Base-by-base conservation (phyloP, 371 early-diverging fungal genomes). In the Lichtheimia ornata region DNA sequence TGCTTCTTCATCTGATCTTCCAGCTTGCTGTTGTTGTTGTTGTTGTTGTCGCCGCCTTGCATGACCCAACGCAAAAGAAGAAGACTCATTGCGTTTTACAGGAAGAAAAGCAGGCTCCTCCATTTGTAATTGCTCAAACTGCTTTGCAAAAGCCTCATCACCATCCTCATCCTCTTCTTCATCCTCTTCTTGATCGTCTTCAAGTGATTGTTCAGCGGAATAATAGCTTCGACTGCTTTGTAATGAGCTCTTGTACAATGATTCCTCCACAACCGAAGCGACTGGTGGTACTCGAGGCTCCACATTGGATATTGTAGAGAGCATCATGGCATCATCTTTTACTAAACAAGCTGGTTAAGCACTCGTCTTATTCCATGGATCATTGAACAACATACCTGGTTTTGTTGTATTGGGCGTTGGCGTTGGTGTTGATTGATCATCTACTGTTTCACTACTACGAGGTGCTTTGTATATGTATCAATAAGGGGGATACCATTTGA, bases 51-150 rank as follows among this genome's bases (percentile, higher is more conserved):
- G 57, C 42, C 27, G 57, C 18, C 51, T 25, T 25, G 28, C 47
- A 15, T 28, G 17, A 3, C 44, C 47, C 15, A 44, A 49, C 4
- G 47, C 28, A 47, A 49, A 44, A 35, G 30, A 49, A 13, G 58
- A 57, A 4, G 44, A 24, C 2, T 4, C 49, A 5, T 44, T 45
- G n/a, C 17, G 25, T 18, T 28, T 45, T 7, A 25, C 11, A 41
- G 71, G 74, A 22, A 74, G 45, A 63, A 77, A 77, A 5, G 78
- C 78, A 6, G 73, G 74, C n/a, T 72, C 72, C 27, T 71, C 67
- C 0, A 72, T 59, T 51, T 70, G 62, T 65, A 73, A 68, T 27
- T 71, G 58, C 17, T 62, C 63, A 60, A 73, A 71, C 17, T 71
- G 77, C 17, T 61, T 72, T 17, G 68, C 53, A 12, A 64, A 60